These are phyloP conservation scores for Penicillium paradoxum DNA, from an alignment of 495 filamentous ascomycete species.

Conservation along the genomic window DNA sequence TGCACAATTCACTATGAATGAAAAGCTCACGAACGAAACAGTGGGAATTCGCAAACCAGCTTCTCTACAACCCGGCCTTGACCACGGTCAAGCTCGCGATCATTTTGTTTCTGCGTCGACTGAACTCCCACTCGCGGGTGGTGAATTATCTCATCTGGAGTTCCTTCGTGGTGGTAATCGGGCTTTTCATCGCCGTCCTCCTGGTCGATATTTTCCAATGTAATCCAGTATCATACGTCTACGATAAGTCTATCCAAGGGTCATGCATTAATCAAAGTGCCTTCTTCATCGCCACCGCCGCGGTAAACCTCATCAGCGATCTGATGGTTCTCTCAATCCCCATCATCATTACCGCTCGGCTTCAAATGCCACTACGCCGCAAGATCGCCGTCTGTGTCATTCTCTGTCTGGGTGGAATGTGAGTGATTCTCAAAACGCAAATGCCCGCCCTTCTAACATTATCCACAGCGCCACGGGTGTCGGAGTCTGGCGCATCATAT, in stretches of 20 bases:
- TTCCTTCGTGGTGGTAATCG: slow-evolving; percentile 45
- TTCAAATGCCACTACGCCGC: slow-evolving; percentile 39
- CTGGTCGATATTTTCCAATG: slow-evolving; percentile 58
- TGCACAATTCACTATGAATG: background rate
- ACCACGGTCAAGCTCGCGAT: slow-evolving; percentile 55
- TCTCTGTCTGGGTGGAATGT: slow-evolving; percentile 40
- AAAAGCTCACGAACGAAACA: slow-evolving; percentile 1
- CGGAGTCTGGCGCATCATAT: slow-evolving; percentile 27
- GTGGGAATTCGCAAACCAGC: slow-evolving; percentile 51
- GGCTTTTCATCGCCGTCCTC: slow-evolving; percentile 49
- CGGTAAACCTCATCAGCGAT: slow-evolving; percentile 45
- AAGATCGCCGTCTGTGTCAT: slow-evolving; percentile 44
- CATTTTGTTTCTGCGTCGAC: slow-evolving; percentile 47
- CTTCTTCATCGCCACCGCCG: slow-evolving; percentile 42
- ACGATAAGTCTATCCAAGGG: slow-evolving; percentile 31
- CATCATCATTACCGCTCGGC: slow-evolving; percentile 40
- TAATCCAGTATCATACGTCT: slow-evolving; percentile 41
- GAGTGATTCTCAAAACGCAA: slow-evolving; percentile 12
- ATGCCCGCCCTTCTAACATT: background rate
- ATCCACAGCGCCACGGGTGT: slow-evolving; percentile 47
- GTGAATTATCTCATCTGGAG: slow-evolving; percentile 38
- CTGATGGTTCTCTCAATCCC: slow-evolving; percentile 44
- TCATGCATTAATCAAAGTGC: slow-evolving; percentile 38
- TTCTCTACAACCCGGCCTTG: slow-evolving; percentile 61
- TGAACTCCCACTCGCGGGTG: slow-evolving; percentile 30